Evolutionary conservation across 257 asterid genomes (phyloP).

Genomic region (Voacanga thouarsii): DNA sequence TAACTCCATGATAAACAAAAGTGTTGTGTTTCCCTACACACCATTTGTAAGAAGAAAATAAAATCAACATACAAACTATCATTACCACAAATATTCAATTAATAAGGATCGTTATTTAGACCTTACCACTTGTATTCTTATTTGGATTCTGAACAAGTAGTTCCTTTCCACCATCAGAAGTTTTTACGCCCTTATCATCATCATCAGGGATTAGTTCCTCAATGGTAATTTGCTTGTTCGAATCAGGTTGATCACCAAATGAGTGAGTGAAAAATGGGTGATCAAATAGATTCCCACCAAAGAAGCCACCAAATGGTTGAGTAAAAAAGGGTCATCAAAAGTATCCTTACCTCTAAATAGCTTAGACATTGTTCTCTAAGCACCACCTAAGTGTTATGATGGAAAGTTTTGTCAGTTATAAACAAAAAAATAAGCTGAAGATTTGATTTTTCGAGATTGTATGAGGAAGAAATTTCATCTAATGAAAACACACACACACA

Average conservation of each 20-base stretch:
- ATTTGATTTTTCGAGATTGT: not conserved
- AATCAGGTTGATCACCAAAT: conserved; percentile 36
- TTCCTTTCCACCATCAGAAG: conserved; percentile 41
- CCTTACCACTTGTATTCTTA: conserved; percentile 35
- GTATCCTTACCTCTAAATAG: conserved; percentile 77
- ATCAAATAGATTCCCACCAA: conserved; percentile 45
- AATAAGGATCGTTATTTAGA: not conserved
- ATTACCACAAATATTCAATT: not conserved
- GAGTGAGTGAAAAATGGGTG: conserved; percentile 20
- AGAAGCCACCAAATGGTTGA: conserved; percentile 49
- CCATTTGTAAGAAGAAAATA: conserved; percentile 3
- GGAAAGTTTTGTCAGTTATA: not conserved
- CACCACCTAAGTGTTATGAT: not conserved
- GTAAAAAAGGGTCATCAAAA: conserved; percentile 73
- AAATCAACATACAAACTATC: not conserved
- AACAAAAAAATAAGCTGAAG: not conserved
- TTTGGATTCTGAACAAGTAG: conserved; percentile 30
- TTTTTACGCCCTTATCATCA: conserved; percentile 35
- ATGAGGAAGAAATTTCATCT: not conserved
- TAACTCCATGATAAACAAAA: conserved; percentile 50
- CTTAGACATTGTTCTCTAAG: conserved; percentile 37
- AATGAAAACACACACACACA: not conserved
- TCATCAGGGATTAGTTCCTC: conserved; percentile 62
- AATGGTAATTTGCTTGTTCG: conserved; percentile 47
- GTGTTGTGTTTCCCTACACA: conserved; percentile 42